Evolutionary conservation across 331 rosid genomes (phyloP).

Genomic region (Acacia pycnantha): DNA sequence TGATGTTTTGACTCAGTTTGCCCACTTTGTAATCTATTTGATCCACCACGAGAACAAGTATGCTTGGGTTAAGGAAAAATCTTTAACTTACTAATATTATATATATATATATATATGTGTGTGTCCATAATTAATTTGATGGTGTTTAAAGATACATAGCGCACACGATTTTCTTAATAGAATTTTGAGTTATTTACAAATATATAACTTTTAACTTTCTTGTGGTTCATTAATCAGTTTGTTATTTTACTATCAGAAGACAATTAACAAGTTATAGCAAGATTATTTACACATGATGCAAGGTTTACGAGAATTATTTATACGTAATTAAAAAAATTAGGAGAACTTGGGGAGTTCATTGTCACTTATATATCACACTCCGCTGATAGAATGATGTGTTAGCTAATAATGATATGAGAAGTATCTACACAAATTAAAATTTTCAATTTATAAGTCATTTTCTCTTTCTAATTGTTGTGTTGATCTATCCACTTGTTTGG

Average conservation of each 20-base stretch:
- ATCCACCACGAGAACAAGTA: too few species aligned
- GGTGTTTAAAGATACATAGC: neutral
- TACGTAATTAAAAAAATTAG: neutral
- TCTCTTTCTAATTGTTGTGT: neutral
- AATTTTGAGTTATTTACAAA: neutral
- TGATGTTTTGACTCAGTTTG: too few species aligned
- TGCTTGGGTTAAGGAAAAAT: too few species aligned
- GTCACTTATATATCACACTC: neutral
- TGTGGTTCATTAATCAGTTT: neutral
- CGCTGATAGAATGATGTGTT: neutral
- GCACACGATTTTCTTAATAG: neutral
- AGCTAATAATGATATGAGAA: neutral
- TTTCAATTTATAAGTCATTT: neutral
- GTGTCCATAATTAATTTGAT: too few species aligned
- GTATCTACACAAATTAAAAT: neutral
- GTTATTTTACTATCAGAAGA: neutral
- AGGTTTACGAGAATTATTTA: neutral
- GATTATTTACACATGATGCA: neutral
- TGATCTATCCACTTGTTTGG: neutral
- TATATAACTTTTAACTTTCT: neutral
- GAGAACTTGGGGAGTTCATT: neutral
- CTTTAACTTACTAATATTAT: too few species aligned
- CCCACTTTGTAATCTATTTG: too few species aligned
- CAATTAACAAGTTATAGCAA: neutral
- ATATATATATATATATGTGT: too few species aligned